These are phyloP conservation scores for Trichophyton verrucosum DNA, from an alignment of 2,329 filamentous ascomycete species.

Conservation along the genomic window DNA sequence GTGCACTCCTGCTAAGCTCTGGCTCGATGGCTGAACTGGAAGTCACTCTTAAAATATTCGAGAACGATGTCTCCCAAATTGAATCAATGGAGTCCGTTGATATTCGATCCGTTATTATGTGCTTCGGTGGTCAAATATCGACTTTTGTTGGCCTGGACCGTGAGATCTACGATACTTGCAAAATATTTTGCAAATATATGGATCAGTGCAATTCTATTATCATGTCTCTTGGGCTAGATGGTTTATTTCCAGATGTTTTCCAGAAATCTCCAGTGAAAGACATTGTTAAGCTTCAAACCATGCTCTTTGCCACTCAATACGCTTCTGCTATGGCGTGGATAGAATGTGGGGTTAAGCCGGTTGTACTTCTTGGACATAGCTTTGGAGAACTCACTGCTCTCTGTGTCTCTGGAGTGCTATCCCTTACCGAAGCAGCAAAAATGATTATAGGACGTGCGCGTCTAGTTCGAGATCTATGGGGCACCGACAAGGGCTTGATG, in stretches of 20 bases:
- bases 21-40: background rate
- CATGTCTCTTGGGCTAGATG: conserved; percentile 15
- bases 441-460: conserved; percentile 23
- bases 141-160: conserved; percentile 18
- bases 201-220: conserved; percentile 24
- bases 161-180: conserved; percentile 19
- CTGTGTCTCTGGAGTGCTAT: conserved; percentile 22
- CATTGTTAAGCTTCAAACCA: conserved; percentile 24
- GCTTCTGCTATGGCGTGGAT: conserved; percentile 28
- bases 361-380: conserved; percentile 27
- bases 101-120: conserved; percentile 21
- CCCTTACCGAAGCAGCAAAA: conserved; percentile 20
- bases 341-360: conserved; percentile 24
- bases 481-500: conserved; percentile 23
- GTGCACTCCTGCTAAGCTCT: conserved; percentile 5
- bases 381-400: conserved; percentile 28
- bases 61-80: background rate
- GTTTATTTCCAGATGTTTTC: conserved; percentile 17
- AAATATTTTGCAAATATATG: conserved; percentile 22
- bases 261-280: conserved; percentile 18
- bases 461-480: conserved; percentile 24
- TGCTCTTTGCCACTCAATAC: conserved; percentile 29
- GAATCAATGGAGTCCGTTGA: background rate
- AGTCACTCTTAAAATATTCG: background rate
- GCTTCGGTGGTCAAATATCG: conserved; percentile 30